A percentile compares a stretch with the other conserved stretches of the same genome.
Conservation (phyloP, 805 yeast genomes). For the Saccharomycopsis olivae region DNA sequence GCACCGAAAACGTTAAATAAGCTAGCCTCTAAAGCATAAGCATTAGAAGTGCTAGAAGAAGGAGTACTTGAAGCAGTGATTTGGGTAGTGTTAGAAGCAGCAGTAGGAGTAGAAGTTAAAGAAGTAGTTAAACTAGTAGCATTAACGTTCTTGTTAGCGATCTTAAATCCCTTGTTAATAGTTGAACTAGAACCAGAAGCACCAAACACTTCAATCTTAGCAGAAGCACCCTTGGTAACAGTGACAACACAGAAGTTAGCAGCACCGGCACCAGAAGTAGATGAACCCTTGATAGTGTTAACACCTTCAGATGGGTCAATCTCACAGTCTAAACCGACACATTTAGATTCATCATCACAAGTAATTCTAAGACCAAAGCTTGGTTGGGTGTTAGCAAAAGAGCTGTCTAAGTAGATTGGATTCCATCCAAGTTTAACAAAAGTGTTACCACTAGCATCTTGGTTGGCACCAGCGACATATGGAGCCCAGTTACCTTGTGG, state of each 20-base stretch:
- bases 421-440: slow-evolving; percentile 86
- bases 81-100: too few species aligned
- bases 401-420: slow-evolving; percentile 63
- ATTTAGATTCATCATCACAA: slow-evolving; percentile 59
- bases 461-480: slow-evolving; percentile 85
- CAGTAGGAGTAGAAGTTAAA: slow-evolving; percentile 1
- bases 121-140: slow-evolving; percentile 1
- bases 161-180: neutral
- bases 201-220: slow-evolving; percentile 63
- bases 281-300: slow-evolving; percentile 40
- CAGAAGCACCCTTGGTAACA: slow-evolving; percentile 51
- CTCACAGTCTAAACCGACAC: slow-evolving; percentile 72
- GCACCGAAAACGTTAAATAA: neutral
- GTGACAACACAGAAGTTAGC: slow-evolving; percentile 80
- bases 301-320: slow-evolving; percentile 65
- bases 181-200: slow-evolving; percentile 11
- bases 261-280: slow-evolving; percentile 46
- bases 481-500: slow-evolving; percentile 90
- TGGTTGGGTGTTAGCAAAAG: slow-evolving; percentile 46
- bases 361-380: slow-evolving; percentile 60
- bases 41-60: slow-evolving; percentile 5
- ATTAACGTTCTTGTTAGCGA: neutral
- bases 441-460: slow-evolving; percentile 59
- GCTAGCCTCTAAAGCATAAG: slow-evolving; percentile 1
- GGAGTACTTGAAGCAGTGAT: slow-evolving; percentile 6